Conservation (phyloP, 257 asterid species). For the Solanum corneliomulleri region DNA sequence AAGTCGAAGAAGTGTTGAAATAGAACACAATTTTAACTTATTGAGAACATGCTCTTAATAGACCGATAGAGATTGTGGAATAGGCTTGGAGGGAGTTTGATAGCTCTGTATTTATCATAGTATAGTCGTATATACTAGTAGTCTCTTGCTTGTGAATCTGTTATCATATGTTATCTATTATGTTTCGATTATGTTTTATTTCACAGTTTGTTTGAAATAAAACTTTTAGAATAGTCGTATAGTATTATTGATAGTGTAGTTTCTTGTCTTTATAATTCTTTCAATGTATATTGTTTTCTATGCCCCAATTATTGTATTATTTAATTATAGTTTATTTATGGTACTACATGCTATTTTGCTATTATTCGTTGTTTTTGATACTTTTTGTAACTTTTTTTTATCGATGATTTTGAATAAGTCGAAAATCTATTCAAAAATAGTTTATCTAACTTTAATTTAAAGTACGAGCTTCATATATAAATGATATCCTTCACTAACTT, state of each 20-base stretch:
- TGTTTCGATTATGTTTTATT: too few species aligned
- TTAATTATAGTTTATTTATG: too few species aligned
- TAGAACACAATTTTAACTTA: too few species aligned
- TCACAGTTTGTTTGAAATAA: neutral
- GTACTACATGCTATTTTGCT: neutral
- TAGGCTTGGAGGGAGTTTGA: neutral
- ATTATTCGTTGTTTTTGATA: fast-evolving
- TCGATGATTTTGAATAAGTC: fast-evolving
- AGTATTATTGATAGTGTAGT: neutral
- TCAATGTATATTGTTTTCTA: too few species aligned
- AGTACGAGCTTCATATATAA: too few species aligned
- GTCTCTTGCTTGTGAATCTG: neutral
- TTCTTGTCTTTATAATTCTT: neutral
- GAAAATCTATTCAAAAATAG: fast-evolving
- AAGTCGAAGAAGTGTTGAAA: too few species aligned
- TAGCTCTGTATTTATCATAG: neutral
- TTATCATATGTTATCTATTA: neutral
- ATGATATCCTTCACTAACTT: too few species aligned
- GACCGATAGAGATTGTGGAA: too few species aligned
- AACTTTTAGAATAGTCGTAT: too few species aligned
- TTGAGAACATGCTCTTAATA: too few species aligned
- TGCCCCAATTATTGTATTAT: fast-evolving
- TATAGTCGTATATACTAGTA: neutral
- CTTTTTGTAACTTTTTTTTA: too few species aligned
- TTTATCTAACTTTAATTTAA: too few species aligned